phyloP scores from a whole-genome alignment of 1,284 basidiomycete genomes.

The Leccinum solheimii region DNA sequence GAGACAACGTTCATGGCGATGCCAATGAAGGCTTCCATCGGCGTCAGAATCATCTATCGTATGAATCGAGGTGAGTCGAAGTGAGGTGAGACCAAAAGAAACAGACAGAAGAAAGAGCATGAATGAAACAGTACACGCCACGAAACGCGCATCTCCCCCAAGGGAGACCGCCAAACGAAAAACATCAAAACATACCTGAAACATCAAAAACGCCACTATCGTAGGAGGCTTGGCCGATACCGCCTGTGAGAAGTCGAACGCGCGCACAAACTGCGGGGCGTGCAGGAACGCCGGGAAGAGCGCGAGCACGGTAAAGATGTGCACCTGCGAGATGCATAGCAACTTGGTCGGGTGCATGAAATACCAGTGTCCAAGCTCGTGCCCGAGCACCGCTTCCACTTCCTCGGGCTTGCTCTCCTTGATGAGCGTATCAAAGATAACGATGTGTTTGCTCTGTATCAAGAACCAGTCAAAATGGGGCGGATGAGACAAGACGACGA shows the following conservation, averaged over 20 bases:
- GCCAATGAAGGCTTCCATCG: constrained; percentile 76
- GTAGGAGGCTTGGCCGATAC: constrained; percentile 76
- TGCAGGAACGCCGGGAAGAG: constrained; percentile 92
- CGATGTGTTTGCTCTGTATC: constrained; percentile 82
- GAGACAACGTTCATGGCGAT: constrained; percentile 81
- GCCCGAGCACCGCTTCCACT: constrained; percentile 88
- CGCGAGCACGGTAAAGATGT: constrained; percentile 84
- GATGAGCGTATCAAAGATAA: constrained; percentile 96
- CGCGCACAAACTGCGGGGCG: constrained; percentile 78
- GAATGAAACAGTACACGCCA: neutral
- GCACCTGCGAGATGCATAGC: constrained; percentile 81
- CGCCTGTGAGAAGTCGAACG: constrained; percentile 81
- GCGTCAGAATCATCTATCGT: constrained; percentile 76
- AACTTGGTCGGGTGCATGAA: constrained; percentile 88
- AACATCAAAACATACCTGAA: constrained; percentile 51
- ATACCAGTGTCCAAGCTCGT: constrained; percentile 97
- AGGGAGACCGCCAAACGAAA: neutral
- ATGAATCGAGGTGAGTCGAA: neutral
- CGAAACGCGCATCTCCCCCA: neutral
- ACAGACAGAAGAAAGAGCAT: neutral
- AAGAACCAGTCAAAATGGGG: neutral
- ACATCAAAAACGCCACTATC: constrained; percentile 86
- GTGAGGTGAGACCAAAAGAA: neutral
- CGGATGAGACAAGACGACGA: neutral
- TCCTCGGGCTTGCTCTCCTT: constrained; percentile 86